phyloP scores from a whole-genome alignment of 768 basidiomycete species.

The Naematelia aurantialba region DNA sequence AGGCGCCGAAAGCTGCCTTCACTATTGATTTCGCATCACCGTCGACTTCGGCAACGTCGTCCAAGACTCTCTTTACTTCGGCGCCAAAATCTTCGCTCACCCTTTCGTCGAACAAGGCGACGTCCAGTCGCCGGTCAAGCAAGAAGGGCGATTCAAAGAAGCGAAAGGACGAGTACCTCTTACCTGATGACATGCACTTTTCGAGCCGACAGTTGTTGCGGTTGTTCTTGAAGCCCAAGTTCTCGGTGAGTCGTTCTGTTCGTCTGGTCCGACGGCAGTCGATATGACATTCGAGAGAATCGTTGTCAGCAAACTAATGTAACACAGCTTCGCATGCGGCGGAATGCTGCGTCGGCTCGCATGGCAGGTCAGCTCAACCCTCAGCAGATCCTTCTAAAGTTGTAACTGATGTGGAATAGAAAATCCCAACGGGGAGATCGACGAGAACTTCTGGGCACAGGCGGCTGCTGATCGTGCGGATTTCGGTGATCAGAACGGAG shows the following conservation, averaged over 20 bases:
- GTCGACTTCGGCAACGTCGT: conserved; percentile 44
- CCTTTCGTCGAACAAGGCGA: conserved; percentile 15
- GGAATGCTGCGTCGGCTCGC: conserved; percentile 55
- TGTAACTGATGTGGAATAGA: too few species aligned
- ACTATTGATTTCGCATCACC: conserved; percentile 52
- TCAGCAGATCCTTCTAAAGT: too few species aligned
- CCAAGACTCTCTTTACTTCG: conserved; percentile 44
- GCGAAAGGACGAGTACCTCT: conserved; percentile 58
- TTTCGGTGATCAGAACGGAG: conserved; percentile 61
- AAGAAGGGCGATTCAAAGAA: conserved; percentile 22
- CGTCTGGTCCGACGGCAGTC: background rate
- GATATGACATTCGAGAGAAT: too few species aligned
- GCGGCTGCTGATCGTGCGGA: conserved; percentile 77
- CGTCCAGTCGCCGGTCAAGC: conserved; percentile 7
- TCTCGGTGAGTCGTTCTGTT: conserved; percentile 61
- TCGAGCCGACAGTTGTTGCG: conserved; percentile 82
- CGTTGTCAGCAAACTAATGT: too few species aligned
- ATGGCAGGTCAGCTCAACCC: too few species aligned
- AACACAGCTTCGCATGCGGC: conserved; percentile 91
- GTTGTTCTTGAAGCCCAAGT: conserved; percentile 93
- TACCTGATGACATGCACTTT: conserved; percentile 98
- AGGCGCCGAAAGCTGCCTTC: conserved; percentile 52
- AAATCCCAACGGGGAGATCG: conserved; percentile 77
- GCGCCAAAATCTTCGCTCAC: conserved; percentile 37
- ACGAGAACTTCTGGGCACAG: conserved; percentile 96